phyloP scores from a whole-genome alignment of 2,329 filamentous ascomycete genomes.

The Purpureocillium lavendulum region DNA sequence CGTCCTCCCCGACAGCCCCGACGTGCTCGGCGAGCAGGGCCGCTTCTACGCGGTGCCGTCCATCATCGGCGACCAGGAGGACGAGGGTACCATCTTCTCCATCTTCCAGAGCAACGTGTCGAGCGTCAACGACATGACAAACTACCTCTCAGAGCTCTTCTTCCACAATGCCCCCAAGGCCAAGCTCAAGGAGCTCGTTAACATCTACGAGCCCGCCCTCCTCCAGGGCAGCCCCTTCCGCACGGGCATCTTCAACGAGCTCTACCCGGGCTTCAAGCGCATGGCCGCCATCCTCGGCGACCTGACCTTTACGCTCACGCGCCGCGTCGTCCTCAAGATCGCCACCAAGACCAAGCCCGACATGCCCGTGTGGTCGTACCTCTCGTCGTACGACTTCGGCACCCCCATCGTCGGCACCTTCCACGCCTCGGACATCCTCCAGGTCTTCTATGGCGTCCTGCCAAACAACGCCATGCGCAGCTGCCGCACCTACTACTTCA shows the following conservation, averaged over 20 bases:
- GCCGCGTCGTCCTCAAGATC: conserved; percentile 52
- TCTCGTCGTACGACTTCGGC: conserved; percentile 63
- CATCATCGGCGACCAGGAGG: conserved; percentile 66
- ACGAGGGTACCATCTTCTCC: conserved; percentile 69
- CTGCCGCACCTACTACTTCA: conserved; percentile 62
- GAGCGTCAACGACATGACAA: conserved; percentile 46
- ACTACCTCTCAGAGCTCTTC: conserved; percentile 53
- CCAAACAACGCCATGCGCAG: conserved; percentile 53
- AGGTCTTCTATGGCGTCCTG: conserved; percentile 58
- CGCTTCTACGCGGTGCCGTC: conserved; percentile 40
- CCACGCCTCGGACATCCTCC: conserved; percentile 61
- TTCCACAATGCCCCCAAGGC: conserved; percentile 47
- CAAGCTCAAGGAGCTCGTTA: conserved; percentile 48
- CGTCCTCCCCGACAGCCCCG: conserved; percentile 53
- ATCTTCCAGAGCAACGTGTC: conserved; percentile 63
- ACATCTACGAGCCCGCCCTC: conserved; percentile 50
- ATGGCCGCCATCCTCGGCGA: conserved; percentile 70
- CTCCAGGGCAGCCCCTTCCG: conserved; percentile 62
- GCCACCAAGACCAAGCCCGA: conserved; percentile 37
- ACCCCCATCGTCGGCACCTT: conserved; percentile 68
- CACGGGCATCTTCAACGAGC: conserved; percentile 59
- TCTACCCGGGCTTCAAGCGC: conserved; percentile 71
- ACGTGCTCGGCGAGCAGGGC: conserved; percentile 43
- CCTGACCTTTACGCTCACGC: conserved; percentile 63
- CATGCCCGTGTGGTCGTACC: conserved; percentile 68